Evolutionary conservation across 768 basidiomycete species (phyloP).

Genomic region (Lanmaoa rubissima): DNA sequence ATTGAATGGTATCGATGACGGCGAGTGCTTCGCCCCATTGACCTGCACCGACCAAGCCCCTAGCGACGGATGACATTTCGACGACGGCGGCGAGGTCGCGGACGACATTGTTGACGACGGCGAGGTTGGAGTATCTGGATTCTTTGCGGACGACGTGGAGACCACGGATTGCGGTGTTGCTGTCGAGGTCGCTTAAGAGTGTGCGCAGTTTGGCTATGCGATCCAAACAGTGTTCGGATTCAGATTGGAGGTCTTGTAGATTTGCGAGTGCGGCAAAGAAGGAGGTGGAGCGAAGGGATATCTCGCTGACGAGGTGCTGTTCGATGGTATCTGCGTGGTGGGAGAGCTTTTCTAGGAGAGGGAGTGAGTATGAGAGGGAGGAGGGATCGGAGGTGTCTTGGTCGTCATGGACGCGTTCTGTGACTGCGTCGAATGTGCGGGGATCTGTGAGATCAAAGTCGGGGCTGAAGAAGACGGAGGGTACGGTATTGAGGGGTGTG

Average conservation of each 20-base stretch:
- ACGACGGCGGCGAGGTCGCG: conserved; percentile 65
- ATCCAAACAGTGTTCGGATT: conserved; percentile 78
- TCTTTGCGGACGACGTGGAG: conserved; percentile 70
- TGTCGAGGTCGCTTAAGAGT: conserved; percentile 74
- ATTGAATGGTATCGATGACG: conserved; percentile 66
- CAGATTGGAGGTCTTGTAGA: conserved; percentile 86
- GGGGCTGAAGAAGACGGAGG: conserved; percentile 74
- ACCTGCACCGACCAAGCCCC: conserved; percentile 72
- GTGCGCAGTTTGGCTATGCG: conserved; percentile 71
- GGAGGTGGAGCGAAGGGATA: conserved; percentile 83
- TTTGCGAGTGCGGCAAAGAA: conserved; percentile 97
- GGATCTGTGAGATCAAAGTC: conserved; percentile 83
- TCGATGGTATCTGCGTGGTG: conserved; percentile 93
- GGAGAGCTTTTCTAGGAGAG: conserved; percentile 85
- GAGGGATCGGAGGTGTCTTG: conserved; percentile 51
- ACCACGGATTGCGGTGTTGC: conserved; percentile 74
- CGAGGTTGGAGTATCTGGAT: conserved; percentile 58
- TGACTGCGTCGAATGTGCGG: conserved; percentile 71
- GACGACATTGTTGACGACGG: conserved; percentile 58
- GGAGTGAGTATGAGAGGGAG: conserved; percentile 63
- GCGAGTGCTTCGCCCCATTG: conserved; percentile 87
- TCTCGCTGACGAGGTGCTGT: conserved; percentile 91
- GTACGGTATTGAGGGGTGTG: conserved; percentile 74
- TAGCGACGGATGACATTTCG: conserved; percentile 74
- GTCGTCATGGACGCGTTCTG: conserved; percentile 48